Percentiles rank a stretch among this genome's conserved stretches.
These are phyloP conservation scores for Fusarium sp. DNA, from an alignment of 2,329 filamentous ascomycete species.

Conservation along the genomic window DNA sequence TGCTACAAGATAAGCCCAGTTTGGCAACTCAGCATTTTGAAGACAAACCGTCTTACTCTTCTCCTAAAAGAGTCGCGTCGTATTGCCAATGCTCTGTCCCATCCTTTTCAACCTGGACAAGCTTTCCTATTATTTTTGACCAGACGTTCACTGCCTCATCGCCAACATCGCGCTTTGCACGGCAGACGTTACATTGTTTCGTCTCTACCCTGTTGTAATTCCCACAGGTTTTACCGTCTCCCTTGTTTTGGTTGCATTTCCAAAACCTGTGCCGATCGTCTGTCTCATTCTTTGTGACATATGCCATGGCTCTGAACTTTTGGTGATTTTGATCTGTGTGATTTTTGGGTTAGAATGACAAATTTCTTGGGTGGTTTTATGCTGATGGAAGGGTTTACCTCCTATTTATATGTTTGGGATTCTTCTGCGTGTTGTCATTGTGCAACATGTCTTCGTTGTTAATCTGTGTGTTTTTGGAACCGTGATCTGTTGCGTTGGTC, in stretches of 20 bases:
- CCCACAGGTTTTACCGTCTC: background rate
- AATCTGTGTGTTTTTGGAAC: background rate
- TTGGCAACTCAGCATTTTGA: no score
- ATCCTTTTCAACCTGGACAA: constrained; percentile 1
- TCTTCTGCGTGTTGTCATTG: no score
- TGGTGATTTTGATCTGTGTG: background rate
- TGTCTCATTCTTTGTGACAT: background rate
- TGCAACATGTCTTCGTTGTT: background rate
- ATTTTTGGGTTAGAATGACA: background rate
- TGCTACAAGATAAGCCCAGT: no score
- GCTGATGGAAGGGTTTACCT: no score
- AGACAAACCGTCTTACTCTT: rapidly evolving
- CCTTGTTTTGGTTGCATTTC: constrained; percentile 7
- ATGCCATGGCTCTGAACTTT: background rate
- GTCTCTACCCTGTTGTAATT: constrained; percentile 1
- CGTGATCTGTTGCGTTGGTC: background rate
- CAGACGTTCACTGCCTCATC: constrained; percentile 11
- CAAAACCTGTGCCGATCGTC: constrained; percentile 2
- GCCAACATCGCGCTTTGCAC: background rate
- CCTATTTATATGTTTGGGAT: background rate
- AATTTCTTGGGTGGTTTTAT: background rate
- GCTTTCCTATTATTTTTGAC: constrained; percentile 1
- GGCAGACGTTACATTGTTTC: constrained; percentile 8
- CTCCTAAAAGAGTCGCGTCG: background rate
- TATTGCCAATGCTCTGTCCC: constrained; percentile 20